phyloP scores from a whole-genome alignment of 257 asterid genomes.

The Solanum phureja region DNA sequence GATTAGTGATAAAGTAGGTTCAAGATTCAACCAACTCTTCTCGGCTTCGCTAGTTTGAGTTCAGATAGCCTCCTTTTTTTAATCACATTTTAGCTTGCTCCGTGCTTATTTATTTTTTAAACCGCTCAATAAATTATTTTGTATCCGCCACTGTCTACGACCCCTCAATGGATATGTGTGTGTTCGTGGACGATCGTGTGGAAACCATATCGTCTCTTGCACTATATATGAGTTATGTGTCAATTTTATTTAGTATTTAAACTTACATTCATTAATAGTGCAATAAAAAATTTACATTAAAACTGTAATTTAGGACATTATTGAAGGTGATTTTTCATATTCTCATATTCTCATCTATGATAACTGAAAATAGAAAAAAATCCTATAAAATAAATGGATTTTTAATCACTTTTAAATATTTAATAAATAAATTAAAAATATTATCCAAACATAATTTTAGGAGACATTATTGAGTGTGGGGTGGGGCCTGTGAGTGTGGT shows the following conservation, averaged over 20 bases:
- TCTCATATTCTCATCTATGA: background rate
- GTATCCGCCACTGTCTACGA: background rate
- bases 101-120: too few species aligned
- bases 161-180: background rate
- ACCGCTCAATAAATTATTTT: too few species aligned
- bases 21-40: background rate
- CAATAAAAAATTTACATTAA: background rate
- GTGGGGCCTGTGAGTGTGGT: background rate
- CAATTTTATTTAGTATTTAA: background rate
- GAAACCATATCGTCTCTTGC: background rate
- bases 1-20: background rate
- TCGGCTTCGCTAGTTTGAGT: background rate
- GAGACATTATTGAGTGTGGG: background rate
- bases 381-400: background rate
- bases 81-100: too few species aligned
- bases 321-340: background rate
- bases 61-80: background rate
- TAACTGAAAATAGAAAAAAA: background rate
- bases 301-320: background rate
- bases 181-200: background rate
- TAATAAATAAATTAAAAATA: background rate
- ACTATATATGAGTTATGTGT: background rate
- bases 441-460: background rate
- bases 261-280: background rate
- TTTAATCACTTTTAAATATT: background rate